A percentile compares a stretch with the other conserved stretches of the same genome.
phyloP scores from a whole-genome alignment of 345 rosid genomes.

The Streptanthus diversifolius region DNA sequence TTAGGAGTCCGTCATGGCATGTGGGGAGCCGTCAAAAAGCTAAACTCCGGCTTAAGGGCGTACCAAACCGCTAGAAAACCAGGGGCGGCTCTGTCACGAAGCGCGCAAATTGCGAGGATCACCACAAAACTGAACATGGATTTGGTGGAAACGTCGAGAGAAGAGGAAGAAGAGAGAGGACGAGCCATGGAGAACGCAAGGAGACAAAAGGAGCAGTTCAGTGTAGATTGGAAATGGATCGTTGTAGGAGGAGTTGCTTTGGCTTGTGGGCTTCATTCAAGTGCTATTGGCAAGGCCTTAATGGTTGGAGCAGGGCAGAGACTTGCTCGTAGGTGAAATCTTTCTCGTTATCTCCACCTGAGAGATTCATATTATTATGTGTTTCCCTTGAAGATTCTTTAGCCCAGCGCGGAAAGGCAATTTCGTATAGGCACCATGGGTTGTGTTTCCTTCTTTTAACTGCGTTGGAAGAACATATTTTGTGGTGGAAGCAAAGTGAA shows the following conservation, averaged over 20 bases:
- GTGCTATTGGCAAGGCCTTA: slow-evolving; percentile 67
- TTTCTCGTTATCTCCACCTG: not conserved
- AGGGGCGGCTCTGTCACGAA: slow-evolving; percentile 57
- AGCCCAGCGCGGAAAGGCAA: not conserved
- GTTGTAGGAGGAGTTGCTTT: slow-evolving; percentile 79
- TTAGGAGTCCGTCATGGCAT: slow-evolving; percentile 89
- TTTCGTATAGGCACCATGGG: not conserved
- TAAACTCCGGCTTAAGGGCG: slow-evolving; percentile 76
- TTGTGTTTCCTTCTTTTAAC: slow-evolving; percentile 7
- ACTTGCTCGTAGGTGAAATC: slow-evolving; percentile 63
- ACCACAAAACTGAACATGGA: slow-evolving; percentile 58
- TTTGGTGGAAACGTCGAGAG: slow-evolving; percentile 33
- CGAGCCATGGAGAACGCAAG: not conserved
- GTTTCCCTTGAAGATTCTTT: not conserved
- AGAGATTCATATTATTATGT: not conserved
- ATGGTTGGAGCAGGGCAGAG: slow-evolving; percentile 79
- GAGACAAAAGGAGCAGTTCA: slow-evolving; percentile 21
- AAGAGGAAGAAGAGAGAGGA: slow-evolving; percentile 41
- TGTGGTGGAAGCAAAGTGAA: not conserved
- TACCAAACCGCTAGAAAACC: slow-evolving; percentile 73
- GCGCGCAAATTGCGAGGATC: slow-evolving; percentile 65
- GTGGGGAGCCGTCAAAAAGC: slow-evolving; percentile 96
- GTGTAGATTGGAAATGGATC: slow-evolving; percentile 80
- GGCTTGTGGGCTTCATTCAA: slow-evolving; percentile 68
- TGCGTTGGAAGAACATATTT: not conserved